Base-by-base conservation (phyloP, 2,329 filamentous ascomycete genomes). In the Diaporthe amygdali region DNA sequence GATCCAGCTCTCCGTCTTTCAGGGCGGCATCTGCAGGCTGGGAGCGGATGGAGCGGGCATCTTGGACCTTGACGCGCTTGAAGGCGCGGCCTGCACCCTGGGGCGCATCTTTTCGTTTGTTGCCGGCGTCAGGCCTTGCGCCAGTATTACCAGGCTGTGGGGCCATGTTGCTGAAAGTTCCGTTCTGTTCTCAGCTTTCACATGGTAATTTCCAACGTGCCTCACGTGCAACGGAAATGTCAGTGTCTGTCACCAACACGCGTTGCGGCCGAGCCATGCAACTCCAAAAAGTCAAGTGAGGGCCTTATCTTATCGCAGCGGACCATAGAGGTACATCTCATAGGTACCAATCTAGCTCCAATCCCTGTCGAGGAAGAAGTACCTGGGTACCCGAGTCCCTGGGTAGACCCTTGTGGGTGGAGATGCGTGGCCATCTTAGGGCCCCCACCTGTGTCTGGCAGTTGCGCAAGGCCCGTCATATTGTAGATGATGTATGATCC, bases 1-100 rank as follows among this genome's bases (percentile, higher is more conserved):
- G 88, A 79, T 98, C 92, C 72, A 99, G 87, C 78, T 97, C 92
- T 79, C 96, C 96, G 81, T 93, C 90, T 64, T 86, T 85, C 30
- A 89, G 81, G 8, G 86, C 87, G 12, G 84, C 84, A 49, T 88
- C 84, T 20, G 86, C 83, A 20, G 82, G 81, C 75, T 89, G 87
- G 22, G 84, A 81, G 47, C 85, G 84, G 74, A 90, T 88, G 75
- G 79, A 81, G 73, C 88, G 84, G 27, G 85, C 83, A 59, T 86
- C 81, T 67, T 83, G 78, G 39, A 86, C 76, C 76, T 86, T 85
- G 76, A 80, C 80, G 77, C 86, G 84, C 75, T 87, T 88, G 72
- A 63, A 76, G 71, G 74, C 78, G 68, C 76, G 77, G 20, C 52
- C 20, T 14, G 66, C 41, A 39, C 32, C 56, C 39, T 22, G 72